A percentile compares a stretch with the other conserved stretches of the same genome.
phyloP scores from a whole-genome alignment of 2,329 filamentous ascomycete genomes.

The Colletotrichum sp. region DNA sequence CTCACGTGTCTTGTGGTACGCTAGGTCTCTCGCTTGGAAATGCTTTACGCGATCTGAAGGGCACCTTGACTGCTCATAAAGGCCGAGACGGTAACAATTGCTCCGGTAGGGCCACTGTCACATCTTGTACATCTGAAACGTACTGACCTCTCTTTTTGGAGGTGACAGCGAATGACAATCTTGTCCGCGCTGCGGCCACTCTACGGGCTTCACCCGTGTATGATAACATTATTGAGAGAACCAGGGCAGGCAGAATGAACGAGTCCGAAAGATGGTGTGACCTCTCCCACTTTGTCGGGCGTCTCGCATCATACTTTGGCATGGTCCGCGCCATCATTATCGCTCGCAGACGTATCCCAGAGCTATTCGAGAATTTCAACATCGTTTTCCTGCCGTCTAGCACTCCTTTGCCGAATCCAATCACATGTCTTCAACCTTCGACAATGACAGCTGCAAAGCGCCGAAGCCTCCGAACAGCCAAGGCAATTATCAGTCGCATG shows the following conservation, averaged over 20 bases:
- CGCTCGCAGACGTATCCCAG: constrained; percentile 28
- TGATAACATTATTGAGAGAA: background rate
- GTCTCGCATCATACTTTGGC: constrained; percentile 29
- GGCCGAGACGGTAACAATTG: background rate
- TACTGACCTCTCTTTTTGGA: background rate
- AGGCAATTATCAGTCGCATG: constrained; percentile 28
- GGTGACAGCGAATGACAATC: background rate
- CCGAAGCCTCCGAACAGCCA: background rate
- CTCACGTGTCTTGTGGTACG: background rate
- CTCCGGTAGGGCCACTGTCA: background rate
- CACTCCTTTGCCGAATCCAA: constrained; percentile 19
- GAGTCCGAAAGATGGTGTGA: constrained; percentile 31
- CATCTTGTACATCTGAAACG: background rate
- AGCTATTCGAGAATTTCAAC: constrained; percentile 30
- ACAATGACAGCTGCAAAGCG: constrained; percentile 6
- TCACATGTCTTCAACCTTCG: background rate
- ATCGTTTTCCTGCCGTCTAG: constrained; percentile 33
- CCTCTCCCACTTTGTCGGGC: constrained; percentile 30
- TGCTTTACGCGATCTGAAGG: background rate
- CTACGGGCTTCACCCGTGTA: background rate
- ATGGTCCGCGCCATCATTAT: constrained; percentile 24
- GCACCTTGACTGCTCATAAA: background rate
- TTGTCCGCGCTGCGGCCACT: background rate
- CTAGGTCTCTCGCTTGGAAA: background rate
- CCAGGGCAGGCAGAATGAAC: constrained; percentile 1